Percentiles rank a stretch among this genome's conserved stretches.
Conservation (phyloP, 495 filamentous ascomycete genomes). For the Lasiosphaeris hirsuta region DNA sequence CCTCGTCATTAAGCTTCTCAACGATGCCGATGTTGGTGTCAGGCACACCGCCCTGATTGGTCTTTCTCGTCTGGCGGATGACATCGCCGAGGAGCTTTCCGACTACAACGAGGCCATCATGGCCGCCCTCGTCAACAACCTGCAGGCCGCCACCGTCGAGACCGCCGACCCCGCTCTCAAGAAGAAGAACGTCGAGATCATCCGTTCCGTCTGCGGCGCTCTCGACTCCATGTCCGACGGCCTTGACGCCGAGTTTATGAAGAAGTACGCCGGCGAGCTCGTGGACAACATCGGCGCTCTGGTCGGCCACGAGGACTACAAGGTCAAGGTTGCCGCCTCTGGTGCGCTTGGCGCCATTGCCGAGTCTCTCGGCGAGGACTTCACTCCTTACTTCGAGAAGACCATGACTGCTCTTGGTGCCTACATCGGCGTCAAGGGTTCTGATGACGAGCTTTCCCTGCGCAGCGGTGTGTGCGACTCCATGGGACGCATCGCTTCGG, state of each 20-base stretch:
- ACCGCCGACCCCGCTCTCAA: slow-evolving; percentile 48
- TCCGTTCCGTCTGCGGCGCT: slow-evolving; percentile 84
- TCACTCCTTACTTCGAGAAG: slow-evolving; percentile 83
- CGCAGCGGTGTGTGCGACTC: slow-evolving; percentile 85
- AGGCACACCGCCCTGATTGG: slow-evolving; percentile 81
- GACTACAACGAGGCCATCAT: slow-evolving; percentile 79
- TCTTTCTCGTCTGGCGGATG: slow-evolving; percentile 85
- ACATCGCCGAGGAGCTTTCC: slow-evolving; percentile 83
- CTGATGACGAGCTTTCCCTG: slow-evolving; percentile 83
- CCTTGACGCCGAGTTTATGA: slow-evolving; percentile 77
- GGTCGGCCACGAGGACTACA: slow-evolving; percentile 77
- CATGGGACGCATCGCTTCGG: slow-evolving; percentile 85
- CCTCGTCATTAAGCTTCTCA: slow-evolving; percentile 76
- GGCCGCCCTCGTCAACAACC: slow-evolving; percentile 78
- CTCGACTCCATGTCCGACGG: slow-evolving; percentile 90
- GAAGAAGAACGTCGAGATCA: slow-evolving; percentile 74
- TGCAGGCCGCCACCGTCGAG: slow-evolving; percentile 66
- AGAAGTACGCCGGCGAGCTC: slow-evolving; percentile 74
- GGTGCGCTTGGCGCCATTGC: slow-evolving; percentile 89
- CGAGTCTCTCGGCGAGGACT: slow-evolving; percentile 72
- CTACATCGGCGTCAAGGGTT: slow-evolving; percentile 82
- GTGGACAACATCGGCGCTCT: slow-evolving; percentile 79
- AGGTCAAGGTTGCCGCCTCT: slow-evolving; percentile 83
- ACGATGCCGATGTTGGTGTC: slow-evolving; percentile 76
- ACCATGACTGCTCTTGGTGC: slow-evolving; percentile 82